Percentiles rank a stretch among this genome's conserved stretches.
These are phyloP conservation scores for Suillus subaureus DNA, from an alignment of 768 basidiomycete species.

Conservation along the genomic window DNA sequence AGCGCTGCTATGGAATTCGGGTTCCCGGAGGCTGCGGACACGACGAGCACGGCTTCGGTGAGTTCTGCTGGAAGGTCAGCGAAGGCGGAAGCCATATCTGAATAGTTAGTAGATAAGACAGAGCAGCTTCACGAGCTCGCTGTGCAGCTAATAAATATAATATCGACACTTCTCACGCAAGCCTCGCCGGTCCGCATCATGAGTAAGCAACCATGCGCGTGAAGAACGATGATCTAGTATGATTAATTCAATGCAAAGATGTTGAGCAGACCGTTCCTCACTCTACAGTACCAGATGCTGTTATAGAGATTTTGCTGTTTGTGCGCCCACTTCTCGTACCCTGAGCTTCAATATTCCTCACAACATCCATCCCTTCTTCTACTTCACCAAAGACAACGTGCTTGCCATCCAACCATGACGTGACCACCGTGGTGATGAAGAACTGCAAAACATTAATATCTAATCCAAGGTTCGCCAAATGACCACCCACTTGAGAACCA, in stretches of 20 bases:
- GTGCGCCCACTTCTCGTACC: conserved; percentile 32
- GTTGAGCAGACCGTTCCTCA: conserved; percentile 12
- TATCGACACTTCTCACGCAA: background rate
- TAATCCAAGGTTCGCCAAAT: background rate
- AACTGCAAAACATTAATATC: conserved; percentile 43
- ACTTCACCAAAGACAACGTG: conserved; percentile 54
- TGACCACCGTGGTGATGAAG: conserved; percentile 74
- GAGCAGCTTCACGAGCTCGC: background rate
- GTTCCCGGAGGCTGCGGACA: conserved; percentile 20
- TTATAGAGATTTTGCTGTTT: conserved; percentile 50
- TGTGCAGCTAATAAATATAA: background rate
- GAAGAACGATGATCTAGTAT: background rate
- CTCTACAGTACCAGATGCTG: conserved; percentile 52
- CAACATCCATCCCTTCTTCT: conserved; percentile 43
- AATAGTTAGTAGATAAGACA: background rate
- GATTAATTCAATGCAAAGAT: background rate
- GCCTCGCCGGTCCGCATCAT: background rate
- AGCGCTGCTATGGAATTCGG: conserved; percentile 39
- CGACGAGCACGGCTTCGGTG: conserved; percentile 39
- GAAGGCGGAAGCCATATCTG: background rate
- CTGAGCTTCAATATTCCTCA: conserved; percentile 41
- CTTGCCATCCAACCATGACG: conserved; percentile 58
- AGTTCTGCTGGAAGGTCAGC: conserved; percentile 41
- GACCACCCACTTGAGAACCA: conserved; percentile 63
- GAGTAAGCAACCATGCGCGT: background rate